Evolutionary conservation across 1,284 basidiomycete species (phyloP), one percentile per base, ranked within the genome.

Genomic region (Tetrapyrgos nigripes): DNA sequence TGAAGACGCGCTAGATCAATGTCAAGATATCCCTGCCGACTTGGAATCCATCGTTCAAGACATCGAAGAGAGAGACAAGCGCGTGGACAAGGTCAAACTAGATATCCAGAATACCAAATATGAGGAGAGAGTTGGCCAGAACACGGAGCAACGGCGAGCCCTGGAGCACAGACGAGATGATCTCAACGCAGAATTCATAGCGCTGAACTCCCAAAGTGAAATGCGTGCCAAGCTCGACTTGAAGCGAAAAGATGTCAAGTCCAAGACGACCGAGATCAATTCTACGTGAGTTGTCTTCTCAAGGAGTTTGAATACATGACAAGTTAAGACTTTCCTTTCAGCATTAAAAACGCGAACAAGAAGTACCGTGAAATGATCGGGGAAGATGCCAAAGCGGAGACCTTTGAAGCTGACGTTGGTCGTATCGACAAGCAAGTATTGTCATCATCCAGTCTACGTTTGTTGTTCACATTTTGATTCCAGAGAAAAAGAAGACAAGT

Each of bases 171-270:
- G 80, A 51, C 82, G 92, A 26, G 94, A 97, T 29, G 75, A 76
- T 24, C 74, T 96, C 56, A 93, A 88, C 58, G 65, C 74, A 1
- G 96, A 98, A 66, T 79, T 97, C 48, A 83, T 86, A 31, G 75
- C 81, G 1, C 75, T 98, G 59, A 95, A 90, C 67, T 71, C 86
- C 37, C 94, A 98, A 70, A 90, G 93, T 0, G 93, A 96, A 62
- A 80, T 87, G 1, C 82, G 96, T 37, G 95, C 96, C 1, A 90
- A 88, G 65, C 74, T 98, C 47, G 86, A 90, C 40, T 72, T 97
- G 61, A 93, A 94, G 70, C 80, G 87, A 59, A 78, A 78, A 0
- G 93, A 96, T 62, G 70, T 88, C 31, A 83, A 81, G 68, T 81
- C 78, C 56, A 94, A 92, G 75, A 76, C 77, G 21, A 76, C 76